Base-by-base conservation (phyloP, 352 stramenopile species). In the Hyaloperonospora brassicae region DNA sequence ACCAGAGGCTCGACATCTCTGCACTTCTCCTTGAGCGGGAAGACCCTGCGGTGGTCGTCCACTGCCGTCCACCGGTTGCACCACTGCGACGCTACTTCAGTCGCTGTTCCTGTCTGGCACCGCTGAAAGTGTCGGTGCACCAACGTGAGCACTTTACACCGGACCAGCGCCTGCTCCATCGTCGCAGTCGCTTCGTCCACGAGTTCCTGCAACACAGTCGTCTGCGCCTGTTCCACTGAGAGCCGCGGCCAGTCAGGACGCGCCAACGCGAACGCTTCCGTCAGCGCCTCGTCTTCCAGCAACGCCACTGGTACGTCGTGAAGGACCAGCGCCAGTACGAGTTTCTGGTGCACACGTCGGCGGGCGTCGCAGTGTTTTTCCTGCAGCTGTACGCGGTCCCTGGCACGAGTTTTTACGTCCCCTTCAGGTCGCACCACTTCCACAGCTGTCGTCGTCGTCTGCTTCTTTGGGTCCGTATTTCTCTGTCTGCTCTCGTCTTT, bases 251-350 rank as follows among this genome's bases (percentile, higher is more conserved):
- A 53, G 10, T 52, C 59, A 2, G 57, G 66, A 25, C 57, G 53
- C 41, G 71, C 57, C 38, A 66, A 23, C 35, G 39, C 41, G 11
- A 83, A 56, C 41, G 69, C 72, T 42, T 70, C 59, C 22, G 47
- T 42, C 38, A 83, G 50, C 38, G 66, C 50, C 24, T 63, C 61
- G 53, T 78, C 67, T 27, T 77, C 69, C 22, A 83, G 42, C 9
- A 83, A 69, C 42, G 17, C 11, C 7, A 70, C 45, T 13, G 66
- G 67, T 14, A 73, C 55, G 31, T 67, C 53, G 43, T 71, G 60
- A 34, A 75, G 41, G 23, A 83, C 55, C 50, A 64, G 78, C 27
- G 72, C 67, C 7, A 79, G 61, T 45, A 73, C 67, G 31, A 83
- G 55, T 30, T 76, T 59, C 35, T 73, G 67, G 24, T 74, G 58